Base-by-base conservation (phyloP, 2,329 filamentous ascomycete species). In the Hypoxylon sp. region DNA sequence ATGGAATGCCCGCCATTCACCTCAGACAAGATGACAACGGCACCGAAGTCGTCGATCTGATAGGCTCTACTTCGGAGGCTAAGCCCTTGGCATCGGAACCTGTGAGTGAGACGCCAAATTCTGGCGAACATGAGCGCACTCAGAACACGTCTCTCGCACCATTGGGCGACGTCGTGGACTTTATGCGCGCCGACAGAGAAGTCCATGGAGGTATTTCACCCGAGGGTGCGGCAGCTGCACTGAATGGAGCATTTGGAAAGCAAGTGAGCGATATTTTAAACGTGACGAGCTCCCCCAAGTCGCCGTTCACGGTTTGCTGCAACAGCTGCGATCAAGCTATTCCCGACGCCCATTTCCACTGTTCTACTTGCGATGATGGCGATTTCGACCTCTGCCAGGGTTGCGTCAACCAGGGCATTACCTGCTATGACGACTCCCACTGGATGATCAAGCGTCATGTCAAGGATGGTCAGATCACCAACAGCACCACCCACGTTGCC, bases 391-490 rank as follows among this genome's bases (percentile, higher is more conserved):
- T 99, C 24, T 99, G 96, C 81, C 83, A 87, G 63, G 75, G 80
- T 4, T 99, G 95, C 70, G 86, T 97, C 43, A 83, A 87, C 46
- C 78, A 81, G 37, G 93, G 93, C 62, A 81, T 89, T 55, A 84
- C 90, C 35, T 99, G 96, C 79, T 84, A 87, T 62, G 88, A 88
- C 55, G 83, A 88, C 24, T 84, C 86, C 62, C 95, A 99, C 78
- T 97, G 92, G 93, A 81, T 99, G 75, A 94, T 98, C 74, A 97
- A 96, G 84, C 89, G 95, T 56, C 87, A 86, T 62, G 85, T 97
- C 61, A 82, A 88, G 69, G 83, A 92, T 57, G 94, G 93, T 47
- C 81, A 86, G 63, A 88, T 97, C 54, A 84, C 91, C 65, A 91
- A 87, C 75, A 97, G 93, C 81, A 91, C 85, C 18, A 97, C 93